These are phyloP conservation scores for Candida montana DNA, from an alignment of 805 yeast genomes.

Conservation along the genomic window DNA sequence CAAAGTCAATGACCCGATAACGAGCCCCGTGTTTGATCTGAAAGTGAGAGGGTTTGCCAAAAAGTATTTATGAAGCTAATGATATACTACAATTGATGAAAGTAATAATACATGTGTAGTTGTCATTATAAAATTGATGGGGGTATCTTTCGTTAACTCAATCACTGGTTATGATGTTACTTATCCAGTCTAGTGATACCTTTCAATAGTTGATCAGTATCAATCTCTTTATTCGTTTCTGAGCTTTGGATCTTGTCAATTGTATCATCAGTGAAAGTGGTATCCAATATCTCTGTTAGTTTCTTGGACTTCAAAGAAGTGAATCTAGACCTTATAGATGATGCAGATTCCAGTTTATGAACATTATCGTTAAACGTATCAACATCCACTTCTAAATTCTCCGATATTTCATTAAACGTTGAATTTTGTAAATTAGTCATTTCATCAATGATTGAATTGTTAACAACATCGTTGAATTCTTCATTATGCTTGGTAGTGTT, in stretches of 20 bases:
- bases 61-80: slow-evolving; percentile 53
- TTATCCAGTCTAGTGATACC: slow-evolving; percentile 28
- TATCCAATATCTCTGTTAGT: slow-evolving; percentile 39
- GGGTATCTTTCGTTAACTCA: background rate
- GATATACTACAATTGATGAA: background rate
- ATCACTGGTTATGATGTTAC: background rate
- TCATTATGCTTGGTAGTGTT: slow-evolving; percentile 4
- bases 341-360: slow-evolving; percentile 19
- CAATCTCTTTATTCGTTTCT: slow-evolving; percentile 23
- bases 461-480: slow-evolving; percentile 23
- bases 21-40: slow-evolving; percentile 68
- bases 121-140: background rate
- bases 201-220: slow-evolving; percentile 29
- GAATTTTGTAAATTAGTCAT: slow-evolving; percentile 10
- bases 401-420: slow-evolving; percentile 12
- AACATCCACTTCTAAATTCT: slow-evolving; percentile 15
- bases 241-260: slow-evolving; percentile 13
- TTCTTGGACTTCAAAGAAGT: slow-evolving; percentile 35
- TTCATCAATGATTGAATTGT: slow-evolving; percentile 16
- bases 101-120: background rate
- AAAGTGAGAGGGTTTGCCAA: slow-evolving; percentile 67
- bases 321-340: slow-evolving; percentile 15
- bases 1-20: slow-evolving; percentile 65
- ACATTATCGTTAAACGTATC: slow-evolving; percentile 20
- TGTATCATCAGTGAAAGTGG: slow-evolving; percentile 41